phyloP scores from a whole-genome alignment of 2,329 filamentous ascomycete species.

The Emmonsiellopsis sp. region DNA sequence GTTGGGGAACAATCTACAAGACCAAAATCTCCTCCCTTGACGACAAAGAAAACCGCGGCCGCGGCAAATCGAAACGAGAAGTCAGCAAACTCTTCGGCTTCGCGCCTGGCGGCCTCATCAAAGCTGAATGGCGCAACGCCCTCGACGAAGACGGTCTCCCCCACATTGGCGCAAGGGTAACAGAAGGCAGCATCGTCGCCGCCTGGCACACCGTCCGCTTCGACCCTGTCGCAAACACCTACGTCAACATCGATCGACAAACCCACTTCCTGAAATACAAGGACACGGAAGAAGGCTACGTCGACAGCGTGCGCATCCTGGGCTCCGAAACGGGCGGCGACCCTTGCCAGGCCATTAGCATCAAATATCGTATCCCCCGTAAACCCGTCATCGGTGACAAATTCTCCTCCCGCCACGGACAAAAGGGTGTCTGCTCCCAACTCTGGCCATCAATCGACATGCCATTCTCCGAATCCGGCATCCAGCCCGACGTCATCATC shows the following conservation, averaged over 20 bases:
- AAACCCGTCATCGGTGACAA: slow-evolving; percentile 94
- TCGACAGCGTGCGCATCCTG: slow-evolving; percentile 87
- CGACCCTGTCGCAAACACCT: slow-evolving; percentile 59
- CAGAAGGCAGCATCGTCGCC: slow-evolving; percentile 73
- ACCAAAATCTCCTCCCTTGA: slow-evolving; percentile 84
- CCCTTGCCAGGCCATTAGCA: slow-evolving; percentile 75
- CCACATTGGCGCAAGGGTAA: slow-evolving; percentile 64
- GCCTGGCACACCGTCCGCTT: slow-evolving; percentile 82
- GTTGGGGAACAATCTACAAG: slow-evolving; percentile 94
- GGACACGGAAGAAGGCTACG: slow-evolving; percentile 74
- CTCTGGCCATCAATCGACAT: slow-evolving; percentile 92
- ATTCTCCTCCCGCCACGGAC: slow-evolving; percentile 95
- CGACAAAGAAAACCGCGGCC: slow-evolving; percentile 60
- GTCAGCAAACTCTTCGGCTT: slow-evolving; percentile 85
- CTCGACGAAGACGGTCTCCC: slow-evolving; percentile 86
- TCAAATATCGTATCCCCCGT: slow-evolving; percentile 88
- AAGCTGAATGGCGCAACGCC: slow-evolving; percentile 58
- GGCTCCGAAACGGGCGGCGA: slow-evolving; percentile 76
- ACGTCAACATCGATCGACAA: slow-evolving; percentile 74
- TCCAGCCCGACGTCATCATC: slow-evolving; percentile 96
- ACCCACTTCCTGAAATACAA: slow-evolving; percentile 93
- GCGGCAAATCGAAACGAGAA: slow-evolving; percentile 55
- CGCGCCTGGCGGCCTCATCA: slow-evolving; percentile 64
- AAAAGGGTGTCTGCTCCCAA: slow-evolving; percentile 94
- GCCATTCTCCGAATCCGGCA: slow-evolving; percentile 93